Evolutionary conservation across 345 rosid species (phyloP).

Genomic region (Eucalyptus pauciflora): DNA sequence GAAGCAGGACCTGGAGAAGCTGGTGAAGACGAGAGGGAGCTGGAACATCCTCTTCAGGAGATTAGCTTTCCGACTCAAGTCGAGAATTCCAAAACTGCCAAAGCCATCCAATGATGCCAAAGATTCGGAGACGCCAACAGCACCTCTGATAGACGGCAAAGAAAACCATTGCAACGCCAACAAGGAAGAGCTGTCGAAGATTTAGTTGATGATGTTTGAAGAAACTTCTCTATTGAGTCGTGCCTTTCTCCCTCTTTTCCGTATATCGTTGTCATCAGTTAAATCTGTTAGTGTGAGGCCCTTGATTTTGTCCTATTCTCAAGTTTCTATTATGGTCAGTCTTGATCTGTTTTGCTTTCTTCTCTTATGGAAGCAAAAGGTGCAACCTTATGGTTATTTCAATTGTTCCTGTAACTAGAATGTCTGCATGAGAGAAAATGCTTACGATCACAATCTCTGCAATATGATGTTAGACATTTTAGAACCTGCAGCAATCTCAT

Average conservation of each 20-base stretch:
- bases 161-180: background rate
- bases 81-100: constrained; percentile 12
- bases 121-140: background rate
- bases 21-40: constrained; percentile 49
- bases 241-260: background rate
- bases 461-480: background rate
- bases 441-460: background rate
- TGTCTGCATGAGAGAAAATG: background rate
- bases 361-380: background rate
- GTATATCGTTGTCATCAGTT: background rate
- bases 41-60: constrained; percentile 46
- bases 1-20: constrained; percentile 70
- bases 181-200: background rate
- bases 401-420: background rate
- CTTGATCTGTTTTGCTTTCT: background rate
- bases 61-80: constrained; percentile 17
- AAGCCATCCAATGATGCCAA: background rate
- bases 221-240: background rate
- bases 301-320: background rate
- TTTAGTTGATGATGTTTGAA: background rate
- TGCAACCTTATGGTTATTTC: background rate
- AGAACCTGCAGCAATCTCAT: background rate
- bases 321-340: background rate
- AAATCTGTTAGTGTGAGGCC: background rate
- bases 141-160: background rate